These are phyloP conservation scores for Ogataea hybrid DNA, from an alignment of 1,139 yeast species.

Conservation along the genomic window DNA sequence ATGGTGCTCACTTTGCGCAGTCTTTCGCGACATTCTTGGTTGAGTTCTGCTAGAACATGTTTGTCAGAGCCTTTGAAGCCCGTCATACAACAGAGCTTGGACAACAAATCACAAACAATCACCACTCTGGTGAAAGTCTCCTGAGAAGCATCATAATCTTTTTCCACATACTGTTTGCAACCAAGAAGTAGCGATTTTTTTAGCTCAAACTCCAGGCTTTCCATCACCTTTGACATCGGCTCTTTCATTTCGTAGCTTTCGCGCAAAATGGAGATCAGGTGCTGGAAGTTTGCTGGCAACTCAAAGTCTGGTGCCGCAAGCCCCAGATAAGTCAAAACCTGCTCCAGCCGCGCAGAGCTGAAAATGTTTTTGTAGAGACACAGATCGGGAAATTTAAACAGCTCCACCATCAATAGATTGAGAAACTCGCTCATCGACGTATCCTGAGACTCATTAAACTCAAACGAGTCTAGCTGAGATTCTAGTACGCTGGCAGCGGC, in stretches of 20 bases:
- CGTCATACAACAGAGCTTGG: constrained; percentile 12
- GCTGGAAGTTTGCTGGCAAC: constrained; percentile 10
- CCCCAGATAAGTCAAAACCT: constrained; percentile 11
- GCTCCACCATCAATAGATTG: constrained; percentile 8
- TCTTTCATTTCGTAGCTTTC: constrained; percentile 1
- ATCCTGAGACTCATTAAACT: constrained; percentile 7
- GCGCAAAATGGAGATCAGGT: constrained; percentile 7
- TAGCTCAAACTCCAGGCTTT: constrained; percentile 11
- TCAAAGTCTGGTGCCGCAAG: constrained; percentile 2
- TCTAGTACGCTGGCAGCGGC: constrained; percentile 7
- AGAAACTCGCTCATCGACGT: constrained; percentile 7
- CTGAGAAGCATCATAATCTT: constrained; percentile 6
- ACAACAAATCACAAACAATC: constrained; percentile 9
- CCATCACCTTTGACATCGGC: constrained; percentile 6
- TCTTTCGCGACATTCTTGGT: constrained; percentile 2
- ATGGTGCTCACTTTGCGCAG: constrained; percentile 6
- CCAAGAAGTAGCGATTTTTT: constrained; percentile 7
- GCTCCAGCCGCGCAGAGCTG: constrained; percentile 12
- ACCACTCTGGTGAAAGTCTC: constrained; percentile 1
- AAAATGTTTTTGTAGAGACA: constrained; percentile 8
- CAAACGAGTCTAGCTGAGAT: constrained; percentile 3
- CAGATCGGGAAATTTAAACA: constrained; percentile 12
- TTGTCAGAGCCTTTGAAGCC: constrained; percentile 14
- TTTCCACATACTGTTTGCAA: constrained; percentile 5
- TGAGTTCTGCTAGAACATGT: constrained; percentile 4